phyloP scores from a whole-genome alignment of 495 filamentous ascomycete genomes.

The Evansstolkia leycettana region DNA sequence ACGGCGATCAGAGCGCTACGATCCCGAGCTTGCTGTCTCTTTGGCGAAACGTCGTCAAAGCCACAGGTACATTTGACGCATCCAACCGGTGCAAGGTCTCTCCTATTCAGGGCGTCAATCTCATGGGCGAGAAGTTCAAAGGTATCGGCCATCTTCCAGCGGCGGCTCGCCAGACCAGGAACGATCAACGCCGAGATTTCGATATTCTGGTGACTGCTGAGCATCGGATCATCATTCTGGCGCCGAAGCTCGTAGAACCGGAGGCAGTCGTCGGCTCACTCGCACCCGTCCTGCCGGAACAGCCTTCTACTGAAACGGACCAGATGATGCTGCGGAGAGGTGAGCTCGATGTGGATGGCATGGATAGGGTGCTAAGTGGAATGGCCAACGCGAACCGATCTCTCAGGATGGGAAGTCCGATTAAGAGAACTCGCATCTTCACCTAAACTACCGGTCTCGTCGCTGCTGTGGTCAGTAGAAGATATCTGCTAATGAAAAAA shows the following conservation, averaged over 20 bases:
- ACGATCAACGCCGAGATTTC: conserved; percentile 31
- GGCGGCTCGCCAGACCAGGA: conserved; percentile 16
- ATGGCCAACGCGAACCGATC: conserved; percentile 26
- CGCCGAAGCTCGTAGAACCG: conserved; percentile 25
- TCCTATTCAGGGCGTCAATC: conserved; percentile 34
- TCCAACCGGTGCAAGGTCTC: conserved; percentile 34
- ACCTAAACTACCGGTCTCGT: too few relatives aligned
- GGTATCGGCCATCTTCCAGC: conserved; percentile 43
- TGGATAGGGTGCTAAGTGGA: conserved; percentile 35
- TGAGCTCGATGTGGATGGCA: conserved; percentile 39
- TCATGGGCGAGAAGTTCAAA: conserved; percentile 55
- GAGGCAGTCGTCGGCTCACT: conserved; percentile 3
- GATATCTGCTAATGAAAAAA: conserved; percentile 5
- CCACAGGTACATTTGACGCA: conserved; percentile 42
- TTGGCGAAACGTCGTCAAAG: conserved; percentile 52
- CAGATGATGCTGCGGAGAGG: conserved; percentile 32
- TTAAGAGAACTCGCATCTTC: conserved; percentile 31
- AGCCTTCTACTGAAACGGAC: conserved; percentile 19
- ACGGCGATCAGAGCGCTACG: conserved; percentile 46
- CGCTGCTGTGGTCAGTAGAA: too few relatives aligned
- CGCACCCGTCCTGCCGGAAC: conserved; percentile 8
- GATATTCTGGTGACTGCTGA: conserved; percentile 56
- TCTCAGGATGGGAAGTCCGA: conserved; percentile 25
- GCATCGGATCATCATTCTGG: conserved; percentile 47
- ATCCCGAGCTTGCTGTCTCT: conserved; percentile 55